phyloP scores from a whole-genome alignment of 257 asterid species.

The Anisodus acutangulus region DNA sequence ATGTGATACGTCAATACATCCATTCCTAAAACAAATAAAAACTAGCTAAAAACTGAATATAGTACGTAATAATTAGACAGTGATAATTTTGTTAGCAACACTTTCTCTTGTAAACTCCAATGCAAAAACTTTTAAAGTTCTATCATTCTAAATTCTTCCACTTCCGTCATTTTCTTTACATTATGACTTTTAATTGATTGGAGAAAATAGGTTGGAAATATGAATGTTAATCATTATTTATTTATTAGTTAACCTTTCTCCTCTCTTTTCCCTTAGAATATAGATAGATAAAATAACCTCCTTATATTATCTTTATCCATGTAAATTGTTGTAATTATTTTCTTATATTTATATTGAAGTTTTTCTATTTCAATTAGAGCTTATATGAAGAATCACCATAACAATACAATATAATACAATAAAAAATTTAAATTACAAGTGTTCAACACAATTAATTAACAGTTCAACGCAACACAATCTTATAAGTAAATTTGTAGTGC shows the following conservation, averaged over 20 bases:
- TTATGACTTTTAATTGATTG: background rate
- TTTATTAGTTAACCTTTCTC: background rate
- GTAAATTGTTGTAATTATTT: background rate
- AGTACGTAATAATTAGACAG: background rate
- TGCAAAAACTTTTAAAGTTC: background rate
- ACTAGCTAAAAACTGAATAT: no score
- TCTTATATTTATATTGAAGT: no score
- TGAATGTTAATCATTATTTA: background rate
- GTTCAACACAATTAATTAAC: background rate
- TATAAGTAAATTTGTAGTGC: background rate
- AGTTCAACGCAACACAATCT: background rate
- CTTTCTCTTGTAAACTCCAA: background rate
- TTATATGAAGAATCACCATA: no score
- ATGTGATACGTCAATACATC: no score
- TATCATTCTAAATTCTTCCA: background rate
- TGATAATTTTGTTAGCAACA: background rate
- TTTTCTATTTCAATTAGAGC: no score
- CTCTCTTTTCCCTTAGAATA: background rate
- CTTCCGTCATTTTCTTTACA: background rate
- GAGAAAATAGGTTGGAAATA: background rate
- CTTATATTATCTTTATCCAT: no score
- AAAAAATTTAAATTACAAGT: no score
- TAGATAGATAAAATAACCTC: no score
- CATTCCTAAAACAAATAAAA: no score
- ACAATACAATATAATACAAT: no score